These are phyloP conservation scores for Rhodotorula graminis DNA, from an alignment of 768 basidiomycete species.

Conservation along the genomic window DNA sequence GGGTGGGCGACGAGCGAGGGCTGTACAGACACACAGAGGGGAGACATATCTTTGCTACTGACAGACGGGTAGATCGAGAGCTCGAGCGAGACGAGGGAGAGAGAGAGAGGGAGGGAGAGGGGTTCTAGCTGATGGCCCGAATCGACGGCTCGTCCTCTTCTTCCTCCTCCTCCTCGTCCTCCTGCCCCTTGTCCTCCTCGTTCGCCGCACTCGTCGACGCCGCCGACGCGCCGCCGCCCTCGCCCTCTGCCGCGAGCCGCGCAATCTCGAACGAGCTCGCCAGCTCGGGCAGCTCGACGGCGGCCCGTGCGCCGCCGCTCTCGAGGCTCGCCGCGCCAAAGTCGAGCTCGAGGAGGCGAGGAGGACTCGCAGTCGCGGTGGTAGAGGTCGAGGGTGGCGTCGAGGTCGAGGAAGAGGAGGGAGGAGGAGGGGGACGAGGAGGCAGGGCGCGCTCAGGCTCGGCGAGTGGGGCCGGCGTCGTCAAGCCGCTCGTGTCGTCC, in stretches of 20 bases:
- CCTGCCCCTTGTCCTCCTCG: not conserved
- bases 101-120: too few species aligned
- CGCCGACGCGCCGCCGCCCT: not conserved
- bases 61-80: not conserved
- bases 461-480: not conserved
- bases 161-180: not conserved
- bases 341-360: too few species aligned
- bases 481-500: not conserved
- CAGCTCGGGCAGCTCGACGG: slow-evolving; percentile 6
- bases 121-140: not conserved
- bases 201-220: too few species aligned
- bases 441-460: slow-evolving; percentile 6
- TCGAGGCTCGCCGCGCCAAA: too few species aligned
- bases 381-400: too few species aligned
- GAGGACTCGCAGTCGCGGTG: too few species aligned
- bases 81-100: not conserved
- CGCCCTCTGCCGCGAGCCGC: not conserved
- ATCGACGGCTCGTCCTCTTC: not conserved
- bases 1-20: too few species aligned
- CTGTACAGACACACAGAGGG: too few species aligned
- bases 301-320: not conserved
- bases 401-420: too few species aligned
- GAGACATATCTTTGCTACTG: too few species aligned
- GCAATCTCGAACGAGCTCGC: slow-evolving; percentile 1
- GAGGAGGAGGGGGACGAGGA: too few species aligned